Evolutionary conservation across 106 monocot species (phyloP).

Genomic region (Triglochin maritima): DNA sequence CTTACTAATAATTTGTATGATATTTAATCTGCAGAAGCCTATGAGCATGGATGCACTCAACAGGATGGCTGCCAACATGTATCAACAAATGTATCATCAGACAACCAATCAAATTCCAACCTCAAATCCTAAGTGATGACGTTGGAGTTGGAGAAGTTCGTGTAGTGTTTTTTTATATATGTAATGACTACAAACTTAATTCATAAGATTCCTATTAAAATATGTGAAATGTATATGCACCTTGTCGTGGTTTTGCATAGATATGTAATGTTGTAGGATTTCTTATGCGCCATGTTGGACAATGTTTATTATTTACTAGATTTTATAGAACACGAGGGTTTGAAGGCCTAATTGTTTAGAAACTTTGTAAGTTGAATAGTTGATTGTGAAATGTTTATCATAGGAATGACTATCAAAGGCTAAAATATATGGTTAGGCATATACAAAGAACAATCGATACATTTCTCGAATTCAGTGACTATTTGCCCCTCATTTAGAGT

Average conservation of each 20-base stretch:
- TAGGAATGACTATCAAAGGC: too few relatives aligned
- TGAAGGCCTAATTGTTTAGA: too few relatives aligned
- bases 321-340: too few relatives aligned
- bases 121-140: not conserved
- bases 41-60: slow-evolving; percentile 39
- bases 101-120: not conserved
- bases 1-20: not conserved
- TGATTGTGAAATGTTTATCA: too few relatives aligned
- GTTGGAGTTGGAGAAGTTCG: not conserved
- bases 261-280: not conserved
- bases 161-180: too few relatives aligned
- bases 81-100: slow-evolving; percentile 50
- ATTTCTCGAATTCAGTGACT: too few relatives aligned
- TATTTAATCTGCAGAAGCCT: slow-evolving; percentile 20
- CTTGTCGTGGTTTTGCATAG: not conserved
- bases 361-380: too few relatives aligned
- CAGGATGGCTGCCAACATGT: slow-evolving; percentile 35
- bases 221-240: not conserved
- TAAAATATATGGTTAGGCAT: too few relatives aligned
- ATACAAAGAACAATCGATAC: too few relatives aligned
- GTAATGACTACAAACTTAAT: not conserved
- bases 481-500: too few relatives aligned
- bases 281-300: too few relatives aligned
- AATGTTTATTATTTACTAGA: too few relatives aligned
- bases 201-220: not conserved